A percentile compares a stretch with the other conserved stretches of the same genome.
Conservation (phyloP, 163 green algal genomes). For the Scenedesmus sp. region DNA sequence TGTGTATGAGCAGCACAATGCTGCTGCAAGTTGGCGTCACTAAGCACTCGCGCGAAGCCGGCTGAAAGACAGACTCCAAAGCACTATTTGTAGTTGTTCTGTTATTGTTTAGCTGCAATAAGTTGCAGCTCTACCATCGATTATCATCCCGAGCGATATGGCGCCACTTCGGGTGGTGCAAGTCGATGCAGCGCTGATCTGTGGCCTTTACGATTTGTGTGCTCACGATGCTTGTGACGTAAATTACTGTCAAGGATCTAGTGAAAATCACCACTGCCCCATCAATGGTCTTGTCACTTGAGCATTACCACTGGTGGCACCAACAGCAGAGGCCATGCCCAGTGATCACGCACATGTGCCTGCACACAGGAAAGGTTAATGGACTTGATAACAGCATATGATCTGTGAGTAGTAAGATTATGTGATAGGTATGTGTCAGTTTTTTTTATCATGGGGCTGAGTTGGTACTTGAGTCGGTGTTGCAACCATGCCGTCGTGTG, state of each 20-base stretch:
- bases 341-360: too few relatives aligned
- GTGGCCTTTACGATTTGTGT: too few relatives aligned
- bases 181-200: neutral
- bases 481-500: too few relatives aligned
- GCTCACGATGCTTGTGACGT: neutral
- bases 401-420: too few relatives aligned
- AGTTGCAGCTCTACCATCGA: neutral
- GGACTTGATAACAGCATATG: too few relatives aligned
- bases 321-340: neutral
- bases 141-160: neutral
- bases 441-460: too few relatives aligned
- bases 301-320: neutral
- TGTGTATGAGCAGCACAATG: neutral
- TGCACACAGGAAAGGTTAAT: too few relatives aligned
- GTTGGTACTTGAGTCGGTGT: too few relatives aligned
- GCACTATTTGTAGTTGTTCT: neutral
- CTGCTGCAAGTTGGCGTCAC: neutral
- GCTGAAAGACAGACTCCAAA: neutral
- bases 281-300: neutral
- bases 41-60: slow-evolving; percentile 1
- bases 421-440: too few relatives aligned
- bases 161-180: neutral
- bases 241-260: too few relatives aligned
- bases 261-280: too few relatives aligned
- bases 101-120: neutral